Conservation (phyloP, 169 alveolate species). For the Neospora caninum region DNA sequence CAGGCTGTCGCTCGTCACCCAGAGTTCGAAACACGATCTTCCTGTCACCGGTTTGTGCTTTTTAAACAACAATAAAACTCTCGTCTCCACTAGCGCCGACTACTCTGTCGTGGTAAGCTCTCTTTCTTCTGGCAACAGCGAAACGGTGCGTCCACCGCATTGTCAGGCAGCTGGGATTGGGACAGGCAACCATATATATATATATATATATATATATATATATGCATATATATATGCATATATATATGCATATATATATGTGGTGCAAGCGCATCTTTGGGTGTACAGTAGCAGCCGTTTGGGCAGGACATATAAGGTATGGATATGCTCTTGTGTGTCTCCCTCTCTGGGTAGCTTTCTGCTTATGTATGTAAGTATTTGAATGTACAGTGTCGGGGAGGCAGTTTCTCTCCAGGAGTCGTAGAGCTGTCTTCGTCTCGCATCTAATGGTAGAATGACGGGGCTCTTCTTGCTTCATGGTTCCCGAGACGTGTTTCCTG, state of each 20-base stretch:
- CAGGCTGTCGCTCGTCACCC: conserved; percentile 37
- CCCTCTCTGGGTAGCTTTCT: too few species aligned
- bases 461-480: not conserved
- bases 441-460: too few species aligned
- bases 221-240: too few species aligned
- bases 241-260: too few species aligned
- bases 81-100: conserved; percentile 59
- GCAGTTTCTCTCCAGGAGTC: too few species aligned
- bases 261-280: too few species aligned
- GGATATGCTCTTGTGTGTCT: too few species aligned
- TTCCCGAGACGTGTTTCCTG: not conserved
- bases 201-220: not conserved
- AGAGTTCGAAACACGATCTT: conserved; percentile 37
- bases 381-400: too few species aligned
- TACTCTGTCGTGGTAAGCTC: conserved; percentile 52
- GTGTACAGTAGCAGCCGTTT: too few species aligned
- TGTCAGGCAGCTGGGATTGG: not conserved
- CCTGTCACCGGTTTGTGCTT: conserved; percentile 59
- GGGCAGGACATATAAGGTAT: too few species aligned
- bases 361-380: too few species aligned
- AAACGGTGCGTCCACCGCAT: not conserved
- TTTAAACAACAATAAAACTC: not conserved
- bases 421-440: too few species aligned
- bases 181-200: not conserved
- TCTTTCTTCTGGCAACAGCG: not conserved